phyloP scores from a whole-genome alignment of 306 rosid species.

The Glycine soja region DNA sequence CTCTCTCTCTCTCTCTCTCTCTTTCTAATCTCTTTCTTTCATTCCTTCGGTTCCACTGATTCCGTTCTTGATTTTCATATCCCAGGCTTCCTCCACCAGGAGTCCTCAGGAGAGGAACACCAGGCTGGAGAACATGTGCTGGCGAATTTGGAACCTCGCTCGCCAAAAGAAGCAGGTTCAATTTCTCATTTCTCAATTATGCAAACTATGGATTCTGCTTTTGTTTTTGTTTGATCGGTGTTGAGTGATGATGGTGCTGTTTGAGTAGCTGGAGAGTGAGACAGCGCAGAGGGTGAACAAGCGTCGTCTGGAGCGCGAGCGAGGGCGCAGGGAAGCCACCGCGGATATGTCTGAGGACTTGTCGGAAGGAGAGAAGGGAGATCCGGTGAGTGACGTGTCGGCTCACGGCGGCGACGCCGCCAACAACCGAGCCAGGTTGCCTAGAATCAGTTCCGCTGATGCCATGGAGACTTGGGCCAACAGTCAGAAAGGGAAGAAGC shows the following conservation, averaged over 20 bases:
- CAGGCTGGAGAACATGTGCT: constrained; percentile 95
- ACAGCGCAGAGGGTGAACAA: constrained; percentile 69
- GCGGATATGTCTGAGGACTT: constrained; percentile 99
- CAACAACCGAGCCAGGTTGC: constrained; percentile 57
- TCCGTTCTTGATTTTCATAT: not conserved
- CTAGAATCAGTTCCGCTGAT: constrained; percentile 82
- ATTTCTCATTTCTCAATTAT: not conserved
- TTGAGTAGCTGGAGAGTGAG: constrained; percentile 81
- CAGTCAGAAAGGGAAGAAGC: constrained; percentile 94
- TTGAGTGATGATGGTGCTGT: not conserved
- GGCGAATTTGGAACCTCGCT: constrained; percentile 99
- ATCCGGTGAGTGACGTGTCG: constrained; percentile 66
- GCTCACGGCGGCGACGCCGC: constrained; percentile 66
- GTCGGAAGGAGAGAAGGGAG: constrained; percentile 97
- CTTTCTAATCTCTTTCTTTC: not conserved
- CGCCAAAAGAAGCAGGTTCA: constrained; percentile 95
- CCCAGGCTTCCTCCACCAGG: constrained; percentile 90
- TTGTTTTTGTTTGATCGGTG: not conserved
- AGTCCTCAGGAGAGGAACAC: constrained; percentile 99
- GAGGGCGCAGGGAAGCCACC: constrained; percentile 91
- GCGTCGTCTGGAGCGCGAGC: constrained; percentile 85
- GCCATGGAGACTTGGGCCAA: constrained; percentile 92
- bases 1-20: not conserved
- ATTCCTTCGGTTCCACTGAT: not conserved
- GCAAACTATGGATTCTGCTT: too few relatives aligned